These are phyloP conservation scores for Zizania latifolia DNA, from an alignment of 176 grass and related monocot species.

Conservation along the genomic window DNA sequence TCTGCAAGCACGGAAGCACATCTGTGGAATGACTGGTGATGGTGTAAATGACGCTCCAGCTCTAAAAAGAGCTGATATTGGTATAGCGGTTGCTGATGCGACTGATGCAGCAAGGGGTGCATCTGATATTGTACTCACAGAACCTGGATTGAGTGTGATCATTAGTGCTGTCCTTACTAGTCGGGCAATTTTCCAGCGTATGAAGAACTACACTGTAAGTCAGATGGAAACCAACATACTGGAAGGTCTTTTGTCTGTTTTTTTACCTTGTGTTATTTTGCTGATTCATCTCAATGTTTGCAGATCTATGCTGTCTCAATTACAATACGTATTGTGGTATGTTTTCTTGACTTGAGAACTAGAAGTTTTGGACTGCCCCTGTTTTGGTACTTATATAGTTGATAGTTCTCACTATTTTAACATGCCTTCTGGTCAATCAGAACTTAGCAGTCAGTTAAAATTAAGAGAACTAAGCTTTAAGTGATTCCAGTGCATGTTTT, in stretches of 20 bases:
- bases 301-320: conserved; percentile 58
- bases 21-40: conserved; percentile 36
- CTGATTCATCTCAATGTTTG: background rate
- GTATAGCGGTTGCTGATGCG: conserved; percentile 32
- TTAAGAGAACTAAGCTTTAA: background rate
- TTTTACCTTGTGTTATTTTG: background rate
- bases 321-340: conserved; percentile 53
- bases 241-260: background rate
- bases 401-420: background rate
- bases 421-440: background rate
- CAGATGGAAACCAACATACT: background rate
- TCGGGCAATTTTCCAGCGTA: conserved; percentile 23
- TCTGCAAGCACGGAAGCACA: conserved; percentile 21
- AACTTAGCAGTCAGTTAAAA: background rate
- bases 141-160: conserved; percentile 34
- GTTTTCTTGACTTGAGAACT: background rate
- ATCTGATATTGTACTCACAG: conserved; percentile 24
- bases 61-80: conserved; percentile 32
- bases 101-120: conserved; percentile 33
- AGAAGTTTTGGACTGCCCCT: background rate
- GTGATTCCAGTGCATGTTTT: background rate
- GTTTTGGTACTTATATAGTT: background rate
- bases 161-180: conserved; percentile 30
- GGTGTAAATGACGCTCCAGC: conserved; percentile 32
- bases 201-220: conserved; percentile 37